Conservation (phyloP, 257 asterid species). For the Eucommia ulmoides region DNA sequence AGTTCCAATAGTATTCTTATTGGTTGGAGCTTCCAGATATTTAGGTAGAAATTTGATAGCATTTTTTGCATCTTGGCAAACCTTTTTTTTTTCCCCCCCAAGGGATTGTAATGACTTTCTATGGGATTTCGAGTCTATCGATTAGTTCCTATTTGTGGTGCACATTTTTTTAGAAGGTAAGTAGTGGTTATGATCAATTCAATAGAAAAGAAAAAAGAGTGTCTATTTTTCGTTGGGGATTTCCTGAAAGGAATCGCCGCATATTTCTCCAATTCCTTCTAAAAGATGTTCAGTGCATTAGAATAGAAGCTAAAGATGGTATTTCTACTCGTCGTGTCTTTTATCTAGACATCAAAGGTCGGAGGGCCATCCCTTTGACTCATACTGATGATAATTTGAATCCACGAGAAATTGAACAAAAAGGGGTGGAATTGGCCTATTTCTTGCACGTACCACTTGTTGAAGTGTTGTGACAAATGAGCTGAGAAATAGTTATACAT, state of each 20-base stretch:
- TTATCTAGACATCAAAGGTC: not conserved
- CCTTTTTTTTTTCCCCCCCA: not conserved
- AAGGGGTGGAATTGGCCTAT: not conserved
- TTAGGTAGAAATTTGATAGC: not conserved
- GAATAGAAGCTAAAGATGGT: not conserved
- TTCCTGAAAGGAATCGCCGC: not conserved
- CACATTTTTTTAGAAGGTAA: not conserved
- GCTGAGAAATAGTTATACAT: no score
- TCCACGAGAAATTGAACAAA: not conserved
- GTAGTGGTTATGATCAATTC: conserved; percentile 1
- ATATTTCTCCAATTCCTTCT: not conserved
- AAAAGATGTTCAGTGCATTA: conserved; percentile 1
- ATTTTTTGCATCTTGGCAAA: not conserved
- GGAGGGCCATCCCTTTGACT: not conserved
- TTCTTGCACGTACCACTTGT: not conserved
- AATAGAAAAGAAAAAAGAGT: not conserved
- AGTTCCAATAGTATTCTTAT: not conserved
- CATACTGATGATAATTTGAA: not conserved
- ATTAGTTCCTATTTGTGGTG: not conserved
- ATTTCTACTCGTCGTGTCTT: not conserved
- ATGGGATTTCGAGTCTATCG: not conserved
- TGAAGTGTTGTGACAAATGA: not conserved
- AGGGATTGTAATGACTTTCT: not conserved
- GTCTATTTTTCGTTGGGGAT: conserved; percentile 1
- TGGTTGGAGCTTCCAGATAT: not conserved